These are phyloP conservation scores for Pseudocercospora fijiensis DNA, from an alignment of 2,329 filamentous ascomycete genomes.

Conservation along the genomic window DNA sequence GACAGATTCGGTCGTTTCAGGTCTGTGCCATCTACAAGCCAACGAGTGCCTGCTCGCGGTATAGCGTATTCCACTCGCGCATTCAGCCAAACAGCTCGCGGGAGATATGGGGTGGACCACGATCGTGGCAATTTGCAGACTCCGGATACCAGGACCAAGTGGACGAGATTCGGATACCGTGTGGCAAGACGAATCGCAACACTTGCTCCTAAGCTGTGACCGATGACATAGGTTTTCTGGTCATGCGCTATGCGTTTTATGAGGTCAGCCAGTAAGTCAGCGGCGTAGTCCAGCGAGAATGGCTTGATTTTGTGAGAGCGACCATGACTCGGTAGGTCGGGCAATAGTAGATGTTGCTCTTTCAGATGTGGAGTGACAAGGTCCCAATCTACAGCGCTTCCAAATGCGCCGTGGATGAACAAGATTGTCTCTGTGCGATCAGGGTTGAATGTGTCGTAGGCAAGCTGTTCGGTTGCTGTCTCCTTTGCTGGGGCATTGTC, in stretches of 20 bases:
- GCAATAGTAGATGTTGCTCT: constrained; percentile 30
- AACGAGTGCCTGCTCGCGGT: constrained; percentile 23
- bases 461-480: constrained; percentile 2
- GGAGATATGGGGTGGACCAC: constrained; percentile 11
- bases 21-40: constrained; percentile 31
- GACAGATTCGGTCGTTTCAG: constrained; percentile 6
- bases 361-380: constrained; percentile 25
- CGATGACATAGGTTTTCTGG: constrained; percentile 29
- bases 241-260: constrained; percentile 25
- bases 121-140: constrained; percentile 19
- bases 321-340: constrained; percentile 30
- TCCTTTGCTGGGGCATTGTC: neutral
- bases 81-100: constrained; percentile 24
- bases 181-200: constrained; percentile 29
- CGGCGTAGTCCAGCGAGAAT: constrained; percentile 26
- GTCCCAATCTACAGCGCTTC: constrained; percentile 27
- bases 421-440: constrained; percentile 23
- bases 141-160: constrained; percentile 29
- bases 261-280: constrained; percentile 25
- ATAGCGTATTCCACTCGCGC: constrained; percentile 20
- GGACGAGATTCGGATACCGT: constrained; percentile 25
- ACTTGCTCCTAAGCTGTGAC: constrained; percentile 32
- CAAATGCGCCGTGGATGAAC: constrained; percentile 31
- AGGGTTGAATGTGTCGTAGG: constrained; percentile 16
- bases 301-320: constrained; percentile 22